These are phyloP conservation scores for Plenodomus biglobosus DNA, from an alignment of 2,329 filamentous ascomycete species.

Conservation along the genomic window DNA sequence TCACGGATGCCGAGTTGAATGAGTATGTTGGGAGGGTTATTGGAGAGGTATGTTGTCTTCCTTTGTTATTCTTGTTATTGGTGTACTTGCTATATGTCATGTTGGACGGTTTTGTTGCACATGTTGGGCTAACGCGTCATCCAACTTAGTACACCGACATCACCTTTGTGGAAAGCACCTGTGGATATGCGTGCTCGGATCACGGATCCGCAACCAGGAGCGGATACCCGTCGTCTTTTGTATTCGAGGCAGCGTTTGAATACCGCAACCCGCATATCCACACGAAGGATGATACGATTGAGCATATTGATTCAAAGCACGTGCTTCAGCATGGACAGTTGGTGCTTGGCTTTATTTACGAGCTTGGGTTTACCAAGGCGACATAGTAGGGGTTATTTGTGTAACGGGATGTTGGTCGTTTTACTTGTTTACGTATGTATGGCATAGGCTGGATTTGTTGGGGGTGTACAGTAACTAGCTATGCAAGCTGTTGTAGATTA, in stretches of 20 bases:
- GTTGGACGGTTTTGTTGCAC: too few species aligned
- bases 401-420: too few species aligned
- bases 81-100: too few species aligned
- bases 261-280: conserved; percentile 67
- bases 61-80: too few species aligned
- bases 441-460: too few species aligned
- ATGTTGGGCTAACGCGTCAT: too few species aligned
- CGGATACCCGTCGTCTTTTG: conserved; percentile 71
- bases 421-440: too few species aligned
- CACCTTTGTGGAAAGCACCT: conserved; percentile 83
- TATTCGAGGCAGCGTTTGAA: conserved; percentile 71
- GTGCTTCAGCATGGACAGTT: conserved; percentile 87
- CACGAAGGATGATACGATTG: conserved; percentile 66
- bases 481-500: too few species aligned
- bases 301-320: conserved; percentile 77
- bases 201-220: conserved; percentile 72
- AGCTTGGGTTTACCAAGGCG: too few species aligned
- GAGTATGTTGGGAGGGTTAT: conserved; percentile 86
- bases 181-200: conserved; percentile 79
- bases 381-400: too few species aligned
- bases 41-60: too few species aligned
- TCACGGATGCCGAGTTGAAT: conserved; percentile 76
- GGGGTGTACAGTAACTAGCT: too few species aligned
- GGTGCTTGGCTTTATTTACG: conserved; percentile 78
- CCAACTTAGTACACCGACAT: conserved; percentile 81